Percentiles rank a stretch among this genome's conserved stretches.
Evolutionary conservation across 169 alveolate genomes (phyloP).

Genomic region (Eimeria sp.): DNA sequence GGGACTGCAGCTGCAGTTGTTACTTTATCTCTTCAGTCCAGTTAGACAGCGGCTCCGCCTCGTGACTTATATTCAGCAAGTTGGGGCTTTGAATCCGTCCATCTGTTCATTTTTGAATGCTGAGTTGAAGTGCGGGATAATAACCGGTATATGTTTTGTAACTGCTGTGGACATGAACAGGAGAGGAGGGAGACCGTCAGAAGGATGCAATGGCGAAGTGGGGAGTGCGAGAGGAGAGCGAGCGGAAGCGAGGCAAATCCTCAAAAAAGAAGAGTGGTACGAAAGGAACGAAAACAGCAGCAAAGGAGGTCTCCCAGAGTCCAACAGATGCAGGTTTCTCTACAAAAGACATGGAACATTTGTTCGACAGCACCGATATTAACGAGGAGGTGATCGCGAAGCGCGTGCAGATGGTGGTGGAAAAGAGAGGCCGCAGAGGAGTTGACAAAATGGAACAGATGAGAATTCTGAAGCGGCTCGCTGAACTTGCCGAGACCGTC

Average conservation of each 20-base stretch:
- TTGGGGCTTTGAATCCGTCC: no score
- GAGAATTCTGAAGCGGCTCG: slow-evolving; percentile 90
- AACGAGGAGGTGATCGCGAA: slow-evolving; percentile 90
- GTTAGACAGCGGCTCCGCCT: no score
- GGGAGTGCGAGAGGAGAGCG: slow-evolving; percentile 87
- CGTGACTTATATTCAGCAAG: no score
- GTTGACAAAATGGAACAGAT: slow-evolving; percentile 93
- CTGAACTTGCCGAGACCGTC: slow-evolving; percentile 88
- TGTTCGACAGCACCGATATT: slow-evolving; percentile 89
- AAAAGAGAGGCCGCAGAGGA: slow-evolving; percentile 94
- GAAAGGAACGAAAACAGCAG: slow-evolving; percentile 88
- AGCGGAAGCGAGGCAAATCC: slow-evolving; percentile 89
- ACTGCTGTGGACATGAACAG: background rate
- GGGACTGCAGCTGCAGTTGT: no score
- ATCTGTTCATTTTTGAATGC: no score
- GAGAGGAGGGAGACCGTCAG: slow-evolving; percentile 81
- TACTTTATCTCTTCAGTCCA: no score
- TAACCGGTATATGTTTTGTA: background rate
- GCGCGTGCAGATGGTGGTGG: slow-evolving; percentile 92
- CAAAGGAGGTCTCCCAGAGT: slow-evolving; percentile 83
- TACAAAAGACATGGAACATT: slow-evolving; percentile 88
- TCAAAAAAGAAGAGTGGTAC: slow-evolving; percentile 87
- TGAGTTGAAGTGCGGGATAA: no score
- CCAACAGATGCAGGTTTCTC: slow-evolving; percentile 64
- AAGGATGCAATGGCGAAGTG: slow-evolving; percentile 82